Evolutionary conservation across 768 basidiomycete species (phyloP).

Genomic region (Suillus spraguei): DNA sequence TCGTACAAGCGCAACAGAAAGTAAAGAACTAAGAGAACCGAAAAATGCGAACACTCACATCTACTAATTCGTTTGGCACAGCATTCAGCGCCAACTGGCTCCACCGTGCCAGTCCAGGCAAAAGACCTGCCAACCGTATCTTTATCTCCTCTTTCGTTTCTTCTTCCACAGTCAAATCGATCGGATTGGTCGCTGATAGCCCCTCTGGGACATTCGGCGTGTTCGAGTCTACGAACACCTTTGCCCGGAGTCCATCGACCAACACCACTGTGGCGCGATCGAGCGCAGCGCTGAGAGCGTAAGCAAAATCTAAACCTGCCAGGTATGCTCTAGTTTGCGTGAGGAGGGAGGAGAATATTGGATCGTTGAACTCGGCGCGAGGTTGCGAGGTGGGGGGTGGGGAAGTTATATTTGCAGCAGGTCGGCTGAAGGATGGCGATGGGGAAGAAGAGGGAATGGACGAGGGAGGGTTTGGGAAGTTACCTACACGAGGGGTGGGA

Average conservation of each 20-base stretch:
- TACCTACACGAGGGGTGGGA: conserved; percentile 11
- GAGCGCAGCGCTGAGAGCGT: conserved; percentile 72
- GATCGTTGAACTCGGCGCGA: conserved; percentile 19
- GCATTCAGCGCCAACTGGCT: conserved; percentile 66
- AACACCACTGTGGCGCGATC: conserved; percentile 69
- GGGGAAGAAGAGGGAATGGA: conserved; percentile 29
- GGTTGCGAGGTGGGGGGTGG: background rate
- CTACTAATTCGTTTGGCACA: conserved; percentile 79
- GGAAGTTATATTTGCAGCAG: conserved; percentile 16
- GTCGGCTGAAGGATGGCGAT: conserved; percentile 27
- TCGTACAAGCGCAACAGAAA: background rate
- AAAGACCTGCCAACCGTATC: conserved; percentile 73
- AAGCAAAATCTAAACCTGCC: conserved; percentile 66
- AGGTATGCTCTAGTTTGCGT: conserved; percentile 68
- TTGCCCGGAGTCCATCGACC: conserved; percentile 61
- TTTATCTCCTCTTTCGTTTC: conserved; percentile 41
- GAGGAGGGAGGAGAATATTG: conserved; percentile 63
- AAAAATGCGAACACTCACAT: conserved; percentile 53
- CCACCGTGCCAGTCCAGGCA: conserved; percentile 84
- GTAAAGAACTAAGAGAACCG: background rate
- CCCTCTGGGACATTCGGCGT: conserved; percentile 12
- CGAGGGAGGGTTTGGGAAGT: conserved; percentile 28
- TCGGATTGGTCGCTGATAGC: conserved; percentile 23
- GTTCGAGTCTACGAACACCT: conserved; percentile 53
- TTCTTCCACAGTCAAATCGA: conserved; percentile 17